Conservation (phyloP, 148 eudicot genomes). For the Salicornia ramosissima region DNA sequence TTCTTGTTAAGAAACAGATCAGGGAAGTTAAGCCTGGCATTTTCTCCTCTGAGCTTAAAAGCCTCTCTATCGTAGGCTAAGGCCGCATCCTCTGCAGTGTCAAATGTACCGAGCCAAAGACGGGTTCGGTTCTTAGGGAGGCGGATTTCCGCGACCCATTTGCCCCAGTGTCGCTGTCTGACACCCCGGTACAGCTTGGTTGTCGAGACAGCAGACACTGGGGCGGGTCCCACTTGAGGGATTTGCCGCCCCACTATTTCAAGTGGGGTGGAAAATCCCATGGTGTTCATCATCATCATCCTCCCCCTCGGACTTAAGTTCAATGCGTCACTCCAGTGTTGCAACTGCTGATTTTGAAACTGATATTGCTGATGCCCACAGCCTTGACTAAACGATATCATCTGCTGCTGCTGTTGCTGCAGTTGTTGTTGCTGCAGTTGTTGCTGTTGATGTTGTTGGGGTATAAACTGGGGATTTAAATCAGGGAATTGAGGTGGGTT, state of each 20-base stretch:
- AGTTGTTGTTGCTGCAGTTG: conserved; percentile 3
- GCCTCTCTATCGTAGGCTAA: conserved; percentile 83
- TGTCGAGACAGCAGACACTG: conserved; percentile 24
- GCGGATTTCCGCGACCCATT: conserved; percentile 92
- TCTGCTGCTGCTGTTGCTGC: conserved; percentile 46
- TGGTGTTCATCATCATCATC: conserved; percentile 54
- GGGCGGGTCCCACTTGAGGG: conserved; percentile 14
- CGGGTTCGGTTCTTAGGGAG: conserved; percentile 63
- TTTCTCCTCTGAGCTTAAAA: conserved; percentile 59
- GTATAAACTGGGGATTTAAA: background rate
- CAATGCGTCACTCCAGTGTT: conserved; percentile 60
- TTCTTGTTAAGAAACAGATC: conserved; percentile 49
- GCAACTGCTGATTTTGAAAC: conserved; percentile 29
- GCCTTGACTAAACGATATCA: conserved; percentile 65
- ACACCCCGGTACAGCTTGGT: conserved; percentile 76
- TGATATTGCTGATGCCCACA: conserved; percentile 18
- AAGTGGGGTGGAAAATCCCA: conserved; percentile 1
- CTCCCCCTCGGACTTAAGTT: conserved; percentile 71
- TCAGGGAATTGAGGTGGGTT: conserved; percentile 26
- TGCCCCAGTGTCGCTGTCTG: conserved; percentile 85
- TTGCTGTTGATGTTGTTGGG: background rate
- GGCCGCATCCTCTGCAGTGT: conserved; percentile 79
- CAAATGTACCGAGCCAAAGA: conserved; percentile 83
- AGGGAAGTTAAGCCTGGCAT: conserved; percentile 71
- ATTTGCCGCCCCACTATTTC: conserved; percentile 29